phyloP scores from a whole-genome alignment of 768 basidiomycete species.

The Podaxis sp. region DNA sequence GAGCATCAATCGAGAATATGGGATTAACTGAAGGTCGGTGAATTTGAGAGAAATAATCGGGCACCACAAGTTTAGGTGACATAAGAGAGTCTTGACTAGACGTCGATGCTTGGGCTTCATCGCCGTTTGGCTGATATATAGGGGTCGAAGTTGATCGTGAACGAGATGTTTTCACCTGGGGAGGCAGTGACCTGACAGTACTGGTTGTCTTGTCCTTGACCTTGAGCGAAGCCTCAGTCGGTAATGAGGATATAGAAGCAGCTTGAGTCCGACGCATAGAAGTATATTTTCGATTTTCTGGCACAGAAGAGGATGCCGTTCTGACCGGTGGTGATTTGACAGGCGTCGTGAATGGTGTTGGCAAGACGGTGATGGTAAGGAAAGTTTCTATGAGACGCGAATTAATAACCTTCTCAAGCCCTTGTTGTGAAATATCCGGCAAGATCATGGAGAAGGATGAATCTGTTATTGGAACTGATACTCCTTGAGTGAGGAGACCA shows the following conservation, averaged over 20 bases:
- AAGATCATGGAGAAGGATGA: conserved; percentile 26
- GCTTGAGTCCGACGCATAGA: background rate
- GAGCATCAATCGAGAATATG: conserved; percentile 56
- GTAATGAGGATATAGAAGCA: background rate
- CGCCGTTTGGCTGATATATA: background rate
- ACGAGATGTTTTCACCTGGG: background rate
- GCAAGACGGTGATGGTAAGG: conserved; percentile 45
- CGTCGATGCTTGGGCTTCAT: background rate
- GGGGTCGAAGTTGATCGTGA: background rate
- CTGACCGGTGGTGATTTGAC: conserved; percentile 2
- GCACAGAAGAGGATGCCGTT: background rate
- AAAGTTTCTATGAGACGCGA: conserved; percentile 80
- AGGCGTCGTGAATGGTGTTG: conserved; percentile 8
- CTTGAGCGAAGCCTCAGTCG: background rate
- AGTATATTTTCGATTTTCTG: background rate
- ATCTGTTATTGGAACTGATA: conserved; percentile 13
- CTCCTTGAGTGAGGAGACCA: conserved; percentile 9
- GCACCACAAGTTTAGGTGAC: conserved; percentile 13
- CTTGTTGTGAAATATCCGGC: conserved; percentile 61
- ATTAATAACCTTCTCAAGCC: conserved; percentile 64
- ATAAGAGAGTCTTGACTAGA: background rate
- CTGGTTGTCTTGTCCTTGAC: background rate
- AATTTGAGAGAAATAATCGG: conserved; percentile 74
- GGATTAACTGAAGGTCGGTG: conserved; percentile 87
- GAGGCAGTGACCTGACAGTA: background rate